Conservation (phyloP, 2,329 filamentous ascomycete species). For the Diaporthe ampelina region DNA sequence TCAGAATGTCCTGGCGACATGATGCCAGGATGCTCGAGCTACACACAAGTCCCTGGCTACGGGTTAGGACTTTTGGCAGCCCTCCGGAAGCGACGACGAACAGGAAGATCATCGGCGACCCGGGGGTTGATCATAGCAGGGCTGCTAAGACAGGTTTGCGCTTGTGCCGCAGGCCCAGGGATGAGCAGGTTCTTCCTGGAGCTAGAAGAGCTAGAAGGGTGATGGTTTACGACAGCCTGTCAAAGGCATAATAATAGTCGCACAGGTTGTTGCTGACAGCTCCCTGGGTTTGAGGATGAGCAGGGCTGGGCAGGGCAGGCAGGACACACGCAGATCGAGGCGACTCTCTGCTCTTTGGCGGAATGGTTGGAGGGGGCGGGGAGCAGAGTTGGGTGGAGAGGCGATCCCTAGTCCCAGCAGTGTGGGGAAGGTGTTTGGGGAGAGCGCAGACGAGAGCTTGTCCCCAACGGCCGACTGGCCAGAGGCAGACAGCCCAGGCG, state of each 20-base stretch:
- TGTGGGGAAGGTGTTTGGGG: slow-evolving; percentile 11
- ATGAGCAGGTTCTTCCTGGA: not conserved
- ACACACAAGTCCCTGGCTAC: not conserved
- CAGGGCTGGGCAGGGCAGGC: not conserved
- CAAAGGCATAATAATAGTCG: slow-evolving; percentile 24
- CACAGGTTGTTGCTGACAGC: not conserved
- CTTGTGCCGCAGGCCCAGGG: slow-evolving; percentile 14
- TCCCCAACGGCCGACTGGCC: slow-evolving; percentile 17
- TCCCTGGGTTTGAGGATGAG: not conserved
- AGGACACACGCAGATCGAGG: not conserved
- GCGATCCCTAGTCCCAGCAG: slow-evolving; percentile 16
- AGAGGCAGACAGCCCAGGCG: slow-evolving; percentile 11
- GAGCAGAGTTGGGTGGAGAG: not conserved
- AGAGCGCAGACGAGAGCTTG: slow-evolving; percentile 9
- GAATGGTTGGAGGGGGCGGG: too few species aligned
- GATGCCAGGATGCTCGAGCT: not conserved
- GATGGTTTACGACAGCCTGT: slow-evolving; percentile 34
- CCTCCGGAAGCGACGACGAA: not conserved
- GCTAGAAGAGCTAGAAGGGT: not conserved
- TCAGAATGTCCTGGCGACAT: not conserved
- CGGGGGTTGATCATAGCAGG: slow-evolving; percentile 16
- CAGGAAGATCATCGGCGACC: slow-evolving; percentile 30
- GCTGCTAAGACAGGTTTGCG: slow-evolving; percentile 6
- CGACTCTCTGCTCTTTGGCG: not conserved
- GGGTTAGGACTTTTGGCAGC: not conserved